phyloP scores from a whole-genome alignment of 2,329 filamentous ascomycete species.

The Colletotrichum melonis region DNA sequence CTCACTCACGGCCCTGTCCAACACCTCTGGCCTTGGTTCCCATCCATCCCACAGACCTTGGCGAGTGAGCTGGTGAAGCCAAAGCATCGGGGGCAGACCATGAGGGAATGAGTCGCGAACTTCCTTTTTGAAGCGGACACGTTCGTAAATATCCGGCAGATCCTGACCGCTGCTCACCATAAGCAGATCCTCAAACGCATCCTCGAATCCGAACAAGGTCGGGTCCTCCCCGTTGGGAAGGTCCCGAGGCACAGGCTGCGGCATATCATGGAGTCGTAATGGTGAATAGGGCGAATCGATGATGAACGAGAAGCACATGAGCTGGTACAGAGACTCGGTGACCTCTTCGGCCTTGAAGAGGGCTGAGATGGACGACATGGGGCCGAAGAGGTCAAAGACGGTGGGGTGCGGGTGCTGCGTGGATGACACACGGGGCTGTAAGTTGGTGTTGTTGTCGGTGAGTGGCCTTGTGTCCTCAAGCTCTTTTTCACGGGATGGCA shows the following conservation, averaged over 20 bases:
- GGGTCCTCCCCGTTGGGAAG: slow-evolving; percentile 50
- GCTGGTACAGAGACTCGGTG: slow-evolving; percentile 33
- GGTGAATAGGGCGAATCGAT: slow-evolving; percentile 57
- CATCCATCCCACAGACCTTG: slow-evolving; percentile 38
- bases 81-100: slow-evolving; percentile 55
- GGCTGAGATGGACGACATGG: slow-evolving; percentile 22
- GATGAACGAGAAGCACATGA: slow-evolving; percentile 48
- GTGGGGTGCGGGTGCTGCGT: slow-evolving; percentile 16
- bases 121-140: slow-evolving; percentile 49
- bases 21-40: slow-evolving; percentile 29
- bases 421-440: slow-evolving; percentile 1
- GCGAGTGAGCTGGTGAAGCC: slow-evolving; percentile 45
- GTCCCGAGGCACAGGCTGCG: slow-evolving; percentile 59
- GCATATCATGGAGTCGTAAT: slow-evolving; percentile 55
- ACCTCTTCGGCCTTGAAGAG: slow-evolving; percentile 30
- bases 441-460: not conserved
- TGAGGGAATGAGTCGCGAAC: slow-evolving; percentile 51
- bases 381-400: slow-evolving; percentile 24
- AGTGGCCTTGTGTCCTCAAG: not conserved
- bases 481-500: slow-evolving; percentile 16
- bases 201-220: slow-evolving; percentile 61
- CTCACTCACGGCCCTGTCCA: slow-evolving; percentile 31
- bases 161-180: slow-evolving; percentile 55
- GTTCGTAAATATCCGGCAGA: slow-evolving; percentile 52
- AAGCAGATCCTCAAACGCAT: slow-evolving; percentile 69